phyloP scores from a whole-genome alignment of 495 filamentous ascomycete species.

The Neurospora tetrasperma region DNA sequence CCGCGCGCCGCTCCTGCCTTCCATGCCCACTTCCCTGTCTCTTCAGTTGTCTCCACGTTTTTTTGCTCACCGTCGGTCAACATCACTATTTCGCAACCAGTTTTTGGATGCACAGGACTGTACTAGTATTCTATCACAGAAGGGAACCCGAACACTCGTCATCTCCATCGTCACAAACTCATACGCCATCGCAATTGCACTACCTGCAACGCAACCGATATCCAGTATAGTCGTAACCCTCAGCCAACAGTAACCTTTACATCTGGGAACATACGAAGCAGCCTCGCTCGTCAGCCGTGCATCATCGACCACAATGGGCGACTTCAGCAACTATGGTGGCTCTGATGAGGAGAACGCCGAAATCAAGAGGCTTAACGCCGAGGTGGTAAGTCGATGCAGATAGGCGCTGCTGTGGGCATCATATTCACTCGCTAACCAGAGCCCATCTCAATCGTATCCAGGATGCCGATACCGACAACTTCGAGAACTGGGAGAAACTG shows the following conservation, averaged over 20 bases:
- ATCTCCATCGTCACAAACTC: neutral
- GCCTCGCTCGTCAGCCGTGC: neutral
- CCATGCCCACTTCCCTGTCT: neutral
- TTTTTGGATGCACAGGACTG: neutral
- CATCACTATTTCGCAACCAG: neutral
- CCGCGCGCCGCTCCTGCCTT: neutral
- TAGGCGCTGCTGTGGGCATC: neutral
- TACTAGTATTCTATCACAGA: neutral
- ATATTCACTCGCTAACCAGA: neutral
- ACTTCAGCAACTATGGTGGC: conserved; percentile 53
- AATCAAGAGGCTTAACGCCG: conserved; percentile 63
- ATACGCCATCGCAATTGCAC: neutral
- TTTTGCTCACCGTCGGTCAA: conserved; percentile 2
- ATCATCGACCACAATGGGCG: conserved; percentile 25
- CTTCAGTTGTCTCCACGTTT: neutral
- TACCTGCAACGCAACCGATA: neutral
- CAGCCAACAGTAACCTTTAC: conserved; percentile 1
- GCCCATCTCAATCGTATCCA: conserved; percentile 10
- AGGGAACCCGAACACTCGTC: neutral
- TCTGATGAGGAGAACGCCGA: conserved; percentile 81
- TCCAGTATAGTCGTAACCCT: neutral
- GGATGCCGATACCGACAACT: conserved; percentile 78
- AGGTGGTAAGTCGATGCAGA: conserved; percentile 56
- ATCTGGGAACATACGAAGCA: neutral
- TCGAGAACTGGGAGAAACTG: conserved; percentile 91